These are phyloP conservation scores for Xylariales sp. DNA, from an alignment of 2,329 filamentous ascomycete species.

Conservation along the genomic window DNA sequence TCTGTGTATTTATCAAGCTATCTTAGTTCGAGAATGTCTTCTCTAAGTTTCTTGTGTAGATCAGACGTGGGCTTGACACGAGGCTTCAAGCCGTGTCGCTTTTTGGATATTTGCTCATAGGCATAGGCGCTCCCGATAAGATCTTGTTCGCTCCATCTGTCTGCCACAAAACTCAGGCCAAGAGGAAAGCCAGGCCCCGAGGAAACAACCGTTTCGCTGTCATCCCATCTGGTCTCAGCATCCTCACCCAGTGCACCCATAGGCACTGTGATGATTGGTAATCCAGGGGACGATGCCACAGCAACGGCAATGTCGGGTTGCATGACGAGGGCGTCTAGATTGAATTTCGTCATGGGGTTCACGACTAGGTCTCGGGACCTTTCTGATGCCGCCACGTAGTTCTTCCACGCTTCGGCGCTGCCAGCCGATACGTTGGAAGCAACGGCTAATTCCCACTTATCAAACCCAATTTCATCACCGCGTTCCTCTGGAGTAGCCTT, in stretches of 20 bases:
- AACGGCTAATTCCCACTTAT: constrained; percentile 17
- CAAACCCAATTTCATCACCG: constrained; percentile 26
- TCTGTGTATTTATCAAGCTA: too few species aligned
- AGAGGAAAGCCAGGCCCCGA: constrained; percentile 11
- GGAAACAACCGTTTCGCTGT: neutral
- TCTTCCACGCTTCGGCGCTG: constrained; percentile 7
- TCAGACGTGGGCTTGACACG: constrained; percentile 10
- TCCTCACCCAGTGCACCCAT: constrained; percentile 14
- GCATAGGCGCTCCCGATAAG: constrained; percentile 16
- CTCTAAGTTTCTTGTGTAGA: too few species aligned
- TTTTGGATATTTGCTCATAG: constrained; percentile 14
- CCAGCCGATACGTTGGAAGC: neutral
- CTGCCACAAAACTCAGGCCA: constrained; percentile 15
- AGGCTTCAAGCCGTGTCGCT: constrained; percentile 9
- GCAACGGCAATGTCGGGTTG: constrained; percentile 3
- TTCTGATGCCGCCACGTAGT: constrained; percentile 6
- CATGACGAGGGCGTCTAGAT: constrained; percentile 9
- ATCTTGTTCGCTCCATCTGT: constrained; percentile 12
- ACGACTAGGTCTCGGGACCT: neutral
- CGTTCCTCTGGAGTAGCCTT: constrained; percentile 3
- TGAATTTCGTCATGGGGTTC: neutral
- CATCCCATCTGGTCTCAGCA: neutral
- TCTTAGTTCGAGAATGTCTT: too few species aligned
- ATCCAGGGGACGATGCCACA: constrained; percentile 9
- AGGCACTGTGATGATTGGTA: constrained; percentile 18